phyloP scores from a whole-genome alignment of 768 basidiomycete species.

The Termitomyces sp. region DNA sequence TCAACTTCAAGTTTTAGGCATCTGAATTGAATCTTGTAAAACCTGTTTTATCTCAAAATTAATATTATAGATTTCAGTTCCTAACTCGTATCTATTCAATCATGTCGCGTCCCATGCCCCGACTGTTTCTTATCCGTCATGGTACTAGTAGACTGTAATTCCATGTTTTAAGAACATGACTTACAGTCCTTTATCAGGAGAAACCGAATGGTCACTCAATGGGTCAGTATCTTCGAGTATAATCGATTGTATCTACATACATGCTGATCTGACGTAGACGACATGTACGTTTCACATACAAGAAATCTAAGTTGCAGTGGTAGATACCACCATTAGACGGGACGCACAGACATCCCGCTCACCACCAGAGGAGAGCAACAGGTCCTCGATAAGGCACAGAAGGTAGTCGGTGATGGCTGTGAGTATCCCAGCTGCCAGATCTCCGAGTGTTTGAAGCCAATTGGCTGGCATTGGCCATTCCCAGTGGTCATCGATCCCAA shows the following conservation, averaged over 20 bases:
- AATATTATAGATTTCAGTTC: background rate
- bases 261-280: constrained; percentile 36
- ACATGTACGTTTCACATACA: constrained; percentile 43
- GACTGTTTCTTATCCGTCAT: constrained; percentile 78
- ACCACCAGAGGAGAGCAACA: constrained; percentile 72
- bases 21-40: too few relatives aligned
- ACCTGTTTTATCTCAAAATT: background rate
- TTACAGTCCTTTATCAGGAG: constrained; percentile 42
- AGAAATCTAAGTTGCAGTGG: background rate
- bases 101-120: constrained; percentile 57
- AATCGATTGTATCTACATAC: background rate
- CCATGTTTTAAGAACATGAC: background rate
- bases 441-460: background rate
- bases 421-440: constrained; percentile 29
- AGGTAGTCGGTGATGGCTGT: constrained; percentile 79
- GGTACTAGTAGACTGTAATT: constrained; percentile 33
- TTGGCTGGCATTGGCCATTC: background rate
- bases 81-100: background rate
- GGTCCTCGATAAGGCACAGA: constrained; percentile 57
- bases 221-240: constrained; percentile 47
- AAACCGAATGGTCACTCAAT: constrained; percentile 93
- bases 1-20: too few relatives aligned
- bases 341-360: constrained; percentile 83
- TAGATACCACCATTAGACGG: constrained; percentile 53
- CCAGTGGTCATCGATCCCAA: constrained; percentile 75